Base-by-base conservation (phyloP, 805 yeast genomes). In the Wickerhamiella domercqiae region DNA sequence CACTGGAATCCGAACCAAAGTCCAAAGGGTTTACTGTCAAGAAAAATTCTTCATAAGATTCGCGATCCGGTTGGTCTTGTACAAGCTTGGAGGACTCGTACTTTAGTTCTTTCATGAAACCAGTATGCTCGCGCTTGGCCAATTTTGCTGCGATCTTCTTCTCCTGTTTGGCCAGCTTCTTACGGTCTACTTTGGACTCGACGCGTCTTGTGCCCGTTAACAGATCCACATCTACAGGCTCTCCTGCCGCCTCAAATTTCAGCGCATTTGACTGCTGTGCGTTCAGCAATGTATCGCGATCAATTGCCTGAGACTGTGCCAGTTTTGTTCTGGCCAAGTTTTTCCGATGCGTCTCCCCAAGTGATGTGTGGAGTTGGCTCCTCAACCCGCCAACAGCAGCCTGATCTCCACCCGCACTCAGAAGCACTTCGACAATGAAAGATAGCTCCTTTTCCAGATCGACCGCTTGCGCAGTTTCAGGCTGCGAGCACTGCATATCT, bases 91-190 rank as follows among this genome's bases (percentile, higher is more conserved):
- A 84, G n/a, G 95, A 94, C 60, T 90, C 61, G 46, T 57, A 57
- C 39, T 54, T 49, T 28, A 57, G 56, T 24, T 50, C 54, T 41
- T 45, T 41, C 54, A 50, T 50, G 41, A 49, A 49, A 4, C 53
- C 51, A n/a, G 37, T 35, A 45, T 49, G 38, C 48, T 52, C 48
- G 48, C 84, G 70, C 65, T 87, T 87, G 29, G 95, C 96, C 44
- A 90, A 87, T 63, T 90, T 90, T 55, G 93, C 87, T 17, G 95
- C 96, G 55, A 90, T 86, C 66, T 90, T 90, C 52, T 84, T 74
- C 64, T 90, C 99, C 40, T 95, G 98, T 60, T 87, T 90, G 55
- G 86, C 95, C 51, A 90, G 73, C 60, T 90, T 90, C 74, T 84
- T 86, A 67, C 79, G 79, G 59, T 90, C 98, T 31, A 90, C 99